A percentile compares a stretch with the other conserved stretches of the same genome.
These are phyloP conservation scores for Aspergillus brasiliensis DNA, from an alignment of 2,329 filamentous ascomycete species.

Conservation along the genomic window DNA sequence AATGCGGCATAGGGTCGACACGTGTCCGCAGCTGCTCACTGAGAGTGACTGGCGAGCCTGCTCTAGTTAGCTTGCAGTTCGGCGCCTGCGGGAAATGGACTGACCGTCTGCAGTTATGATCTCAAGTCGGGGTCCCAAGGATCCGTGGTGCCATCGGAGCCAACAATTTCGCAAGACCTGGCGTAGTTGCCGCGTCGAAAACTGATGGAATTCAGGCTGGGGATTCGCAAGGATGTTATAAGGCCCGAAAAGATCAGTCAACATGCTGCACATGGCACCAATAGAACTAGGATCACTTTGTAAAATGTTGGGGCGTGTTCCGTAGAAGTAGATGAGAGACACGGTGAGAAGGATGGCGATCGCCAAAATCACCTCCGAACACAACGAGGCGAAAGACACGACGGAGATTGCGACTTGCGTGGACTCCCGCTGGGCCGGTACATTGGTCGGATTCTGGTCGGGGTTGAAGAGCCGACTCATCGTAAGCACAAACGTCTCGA, in stretches of 20 bases:
- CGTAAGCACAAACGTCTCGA: slow-evolving; percentile 34
- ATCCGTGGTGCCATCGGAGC: slow-evolving; percentile 32
- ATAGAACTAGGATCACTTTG: slow-evolving; percentile 38
- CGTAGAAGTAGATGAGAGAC: slow-evolving; percentile 32
- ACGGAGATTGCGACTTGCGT: slow-evolving; percentile 33
- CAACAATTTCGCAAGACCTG: slow-evolving; percentile 31
- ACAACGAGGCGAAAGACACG: slow-evolving; percentile 31
- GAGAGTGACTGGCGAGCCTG: slow-evolving; percentile 28
- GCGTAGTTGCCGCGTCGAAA: slow-evolving; percentile 36
- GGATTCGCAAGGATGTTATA: slow-evolving; percentile 32
- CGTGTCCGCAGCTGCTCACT: slow-evolving; percentile 27
- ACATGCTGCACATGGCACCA: slow-evolving; percentile 39
- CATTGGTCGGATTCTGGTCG: slow-evolving; percentile 21
- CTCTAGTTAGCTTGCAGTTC: not conserved
- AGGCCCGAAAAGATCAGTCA: slow-evolving; percentile 32
- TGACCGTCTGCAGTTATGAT: slow-evolving; percentile 33
- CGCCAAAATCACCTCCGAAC: slow-evolving; percentile 33
- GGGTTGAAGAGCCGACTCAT: slow-evolving; percentile 36
- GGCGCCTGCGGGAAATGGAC: not conserved
- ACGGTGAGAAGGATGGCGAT: slow-evolving; percentile 26
- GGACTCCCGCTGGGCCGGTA: slow-evolving; percentile 25
- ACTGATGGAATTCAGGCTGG: slow-evolving; percentile 33
- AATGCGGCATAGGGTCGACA: slow-evolving; percentile 37
- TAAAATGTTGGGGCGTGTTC: slow-evolving; percentile 32
- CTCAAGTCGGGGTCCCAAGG: slow-evolving; percentile 30